Base-by-base conservation (phyloP, 768 basidiomycete genomes). In the Collybia nuda region DNA sequence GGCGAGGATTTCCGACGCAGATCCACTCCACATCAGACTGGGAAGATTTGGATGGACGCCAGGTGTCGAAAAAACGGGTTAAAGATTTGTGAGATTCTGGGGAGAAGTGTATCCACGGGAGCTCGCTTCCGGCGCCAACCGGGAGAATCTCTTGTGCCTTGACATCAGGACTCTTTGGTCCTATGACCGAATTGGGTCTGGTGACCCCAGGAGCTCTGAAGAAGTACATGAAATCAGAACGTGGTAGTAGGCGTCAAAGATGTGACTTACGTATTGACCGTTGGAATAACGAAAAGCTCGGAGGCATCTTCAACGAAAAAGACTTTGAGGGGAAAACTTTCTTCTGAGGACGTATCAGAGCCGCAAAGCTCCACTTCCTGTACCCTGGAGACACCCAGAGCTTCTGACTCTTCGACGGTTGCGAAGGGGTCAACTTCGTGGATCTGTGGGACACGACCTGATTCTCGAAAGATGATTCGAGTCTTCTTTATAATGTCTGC, bases 401-500 rank as follows among this genome's bases (percentile, higher is more conserved):
- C 14, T 11, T 32, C 14, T 14, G 12, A 5, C 32, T 32, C 9
- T 14, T 5, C 9, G 14, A 32, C 14, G 32, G n/a, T 54, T 2
- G 57, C 52, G 5, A 21, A 46, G 3, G 52, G 48, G 43, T 56
- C 57, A 7, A 58, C 26, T 17, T 56, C 51, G n/a, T 9, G 32
- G 21, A 56, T 44, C 17, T 17, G 42, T 36, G 57, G 57, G 28
- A 56, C 51, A 2, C 12, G 18, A 12, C 57, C 58, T 17, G 47
- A 24, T 14, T 32, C 35, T 41, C 54, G 57, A 21, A 58, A 55
- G 12, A 46, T 38, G 12, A 41, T 42, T 6, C 56, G 50, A n/a
- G 56, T 60, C 37, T 32, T 58, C 22, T 51, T 29, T 5, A 60
- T 24, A 23, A 60, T 60, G 21, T 60, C 56, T 11, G 45, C 40